Evolutionary conservation across 306 rosid species (phyloP).

Genomic region (Begonia peltatifolia): DNA sequence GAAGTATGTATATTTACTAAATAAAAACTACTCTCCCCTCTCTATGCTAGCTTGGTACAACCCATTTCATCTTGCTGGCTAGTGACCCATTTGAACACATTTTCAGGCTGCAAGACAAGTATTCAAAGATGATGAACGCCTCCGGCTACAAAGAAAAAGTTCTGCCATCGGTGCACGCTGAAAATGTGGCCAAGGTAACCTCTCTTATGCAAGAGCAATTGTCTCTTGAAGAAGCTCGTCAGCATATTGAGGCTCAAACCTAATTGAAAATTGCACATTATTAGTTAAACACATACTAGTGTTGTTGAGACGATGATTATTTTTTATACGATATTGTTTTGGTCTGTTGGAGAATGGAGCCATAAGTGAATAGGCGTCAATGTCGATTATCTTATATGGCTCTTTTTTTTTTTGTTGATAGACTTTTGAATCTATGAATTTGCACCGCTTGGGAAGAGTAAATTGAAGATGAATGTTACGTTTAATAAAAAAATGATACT

Average conservation of each 20-base stretch:
- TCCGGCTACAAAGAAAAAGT: constrained; percentile 77
- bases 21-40: no score
- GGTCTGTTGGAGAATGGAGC: no score
- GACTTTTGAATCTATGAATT: no score
- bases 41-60: no score
- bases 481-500: no score
- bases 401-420: no score
- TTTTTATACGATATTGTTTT: no score
- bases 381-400: no score
- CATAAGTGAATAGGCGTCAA: no score
- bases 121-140: constrained; percentile 39
- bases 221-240: constrained; percentile 53
- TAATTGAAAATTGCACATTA: neutral
- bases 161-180: constrained; percentile 30
- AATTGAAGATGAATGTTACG: no score
- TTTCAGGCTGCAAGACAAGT: constrained; percentile 47
- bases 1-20: constrained; percentile 17
- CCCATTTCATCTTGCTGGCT: neutral
- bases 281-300: no score
- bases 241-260: constrained; percentile 24
- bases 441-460: no score
- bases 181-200: constrained; percentile 42
- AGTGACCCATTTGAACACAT: neutral
- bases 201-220: constrained; percentile 49
- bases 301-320: neutral